Evolutionary conservation across 129 eudicot genomes (phyloP), one percentile per base, ranked within the genome.

Genomic region (Erigeron canadensis): DNA sequence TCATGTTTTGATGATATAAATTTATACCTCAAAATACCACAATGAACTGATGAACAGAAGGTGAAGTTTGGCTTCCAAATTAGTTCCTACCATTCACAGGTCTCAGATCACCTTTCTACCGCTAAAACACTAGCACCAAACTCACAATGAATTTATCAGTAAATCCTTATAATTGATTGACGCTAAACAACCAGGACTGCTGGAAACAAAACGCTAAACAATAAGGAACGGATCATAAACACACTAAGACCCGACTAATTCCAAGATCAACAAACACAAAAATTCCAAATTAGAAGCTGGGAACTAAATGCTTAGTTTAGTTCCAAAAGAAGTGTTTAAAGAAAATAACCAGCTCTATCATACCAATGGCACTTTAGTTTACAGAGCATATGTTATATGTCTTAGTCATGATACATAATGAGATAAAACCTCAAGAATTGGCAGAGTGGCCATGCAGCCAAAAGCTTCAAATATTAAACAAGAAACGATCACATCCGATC

Each of bases 371-470:
- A 19, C 22, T 61, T 21, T 10, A 61, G 11, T 19, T 34, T n/a
- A 4, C 0, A n/a, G 12, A 28, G 34, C 34, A 28, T 28, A 63
- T 61, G 39, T 5, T 16, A 63, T 7, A 37, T 39, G 21, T 57
- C 63, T 17, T 63, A 18, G 15, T 40, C 6, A 65, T 42, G 21
- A 51, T 16, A n/a, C 18, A 53, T 11, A n/a, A 50, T 50, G 2
- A 50, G 56, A 56, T 37, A 63, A 7, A 28, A 63, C 45, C 47
- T 63, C 13, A 17, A 63, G 11, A 63, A 40, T 3, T 63, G 68
- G 68, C 68, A 63, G 68, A 63, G 68, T 37, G 50, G 68, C 34
- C 68, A 6, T 40, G 68, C 68, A 63, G 68, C 68, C 68, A 63
- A 63, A 38, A 40, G 23, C 68, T 63, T 63, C 34, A 39, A 45